Evolutionary conservation across 495 filamentous ascomycete genomes (phyloP), one percentile per base, ranked within the genome.

Genomic region (Penicillium mononematosum): DNA sequence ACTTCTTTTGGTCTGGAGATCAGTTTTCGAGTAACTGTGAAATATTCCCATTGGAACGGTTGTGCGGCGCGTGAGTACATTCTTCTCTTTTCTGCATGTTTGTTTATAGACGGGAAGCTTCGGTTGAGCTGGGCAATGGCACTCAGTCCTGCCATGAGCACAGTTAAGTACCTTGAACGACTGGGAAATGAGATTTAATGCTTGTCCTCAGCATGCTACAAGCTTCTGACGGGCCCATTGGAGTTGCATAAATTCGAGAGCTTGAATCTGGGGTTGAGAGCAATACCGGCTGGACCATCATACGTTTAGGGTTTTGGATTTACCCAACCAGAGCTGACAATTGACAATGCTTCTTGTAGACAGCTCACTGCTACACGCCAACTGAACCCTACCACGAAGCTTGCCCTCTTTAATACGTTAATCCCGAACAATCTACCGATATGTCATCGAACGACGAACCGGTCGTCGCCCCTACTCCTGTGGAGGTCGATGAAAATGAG

Each of bases 391-490:
- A 25, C 17, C 29, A 4, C 22, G 24, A 27, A 45, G 22, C 32
- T 39, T 47, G 43, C 41, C 38, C 16, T 9, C 5, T 45, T 45
- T 43, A 48, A 58, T 54, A 48, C 51, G 43, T 38, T 50, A 56
- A 58, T 54, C 8, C 25, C 29, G 19, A 50, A 20, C 56, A 50
- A 58, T 51, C 56, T 46, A 29, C 17, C 45, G 54, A 51, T 3
- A 77, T 77, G 75, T 65, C 73, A n/a, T 73, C 75, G 3, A 71
- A 65, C 20, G 75, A 75, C 46, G 75, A 75, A 45, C 68, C 75
- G 17, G 46, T 75, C 22, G 20, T 47, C 16, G 53, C 53, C 17
- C 50, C 70, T 50, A 47, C 59, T 43, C 59, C 53, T n/a, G 32
- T 46, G 34, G 53, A 55, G 1, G 69, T 71, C 10, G 49, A 60